A percentile compares a stretch with the other conserved stretches of the same genome.
phyloP scores from a whole-genome alignment of 2,329 filamentous ascomycete species.

The Trichoderma atrobrunneum region DNA sequence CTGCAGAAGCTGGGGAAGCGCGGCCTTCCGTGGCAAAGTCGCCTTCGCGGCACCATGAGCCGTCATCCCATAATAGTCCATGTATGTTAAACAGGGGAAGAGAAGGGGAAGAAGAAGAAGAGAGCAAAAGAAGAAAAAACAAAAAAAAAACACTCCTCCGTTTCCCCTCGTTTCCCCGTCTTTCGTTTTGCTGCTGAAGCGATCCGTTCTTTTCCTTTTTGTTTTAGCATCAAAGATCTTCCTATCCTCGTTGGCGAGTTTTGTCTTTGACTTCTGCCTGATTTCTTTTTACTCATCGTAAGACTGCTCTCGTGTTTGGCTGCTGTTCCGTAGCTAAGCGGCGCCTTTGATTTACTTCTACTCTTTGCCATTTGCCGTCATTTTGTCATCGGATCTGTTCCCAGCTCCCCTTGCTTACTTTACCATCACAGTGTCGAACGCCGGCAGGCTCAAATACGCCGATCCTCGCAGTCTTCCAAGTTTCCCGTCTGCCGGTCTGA shows the following conservation, averaged over 20 bases:
- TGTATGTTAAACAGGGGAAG: slow-evolving; percentile 11
- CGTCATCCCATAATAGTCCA: slow-evolving; percentile 1
- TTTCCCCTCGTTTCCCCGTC: not conserved
- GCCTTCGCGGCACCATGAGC: slow-evolving; percentile 8
- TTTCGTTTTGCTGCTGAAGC: not conserved
- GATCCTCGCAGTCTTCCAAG: slow-evolving; percentile 70
- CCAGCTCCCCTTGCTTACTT: slow-evolving; percentile 7
- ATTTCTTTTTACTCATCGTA: not conserved
- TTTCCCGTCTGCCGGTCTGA: slow-evolving; percentile 66
- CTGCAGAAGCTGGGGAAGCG: slow-evolving; percentile 17
- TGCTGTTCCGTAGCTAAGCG: slow-evolving; percentile 2
- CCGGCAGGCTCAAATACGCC: slow-evolving; percentile 64
- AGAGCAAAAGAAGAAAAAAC: not conserved
- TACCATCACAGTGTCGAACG: slow-evolving; percentile 28
- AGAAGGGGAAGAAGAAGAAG: not conserved
- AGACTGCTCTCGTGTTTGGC: not conserved
- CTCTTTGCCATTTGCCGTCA: not conserved
- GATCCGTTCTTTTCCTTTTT: not conserved
- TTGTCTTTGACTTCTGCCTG: not conserved
- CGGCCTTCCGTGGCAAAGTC: slow-evolving; percentile 11
- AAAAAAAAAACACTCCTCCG: not conserved
- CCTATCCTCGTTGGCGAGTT: not conserved
- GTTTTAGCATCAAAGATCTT: not conserved
- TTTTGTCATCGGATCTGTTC: not conserved
- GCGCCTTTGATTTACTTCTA: not conserved